Percentiles rank a stretch among this genome's conserved stretches.
These are phyloP conservation scores for Crithidia acanthocephali DNA, from an alignment of 208 protist genomes.

Conservation along the genomic window DNA sequence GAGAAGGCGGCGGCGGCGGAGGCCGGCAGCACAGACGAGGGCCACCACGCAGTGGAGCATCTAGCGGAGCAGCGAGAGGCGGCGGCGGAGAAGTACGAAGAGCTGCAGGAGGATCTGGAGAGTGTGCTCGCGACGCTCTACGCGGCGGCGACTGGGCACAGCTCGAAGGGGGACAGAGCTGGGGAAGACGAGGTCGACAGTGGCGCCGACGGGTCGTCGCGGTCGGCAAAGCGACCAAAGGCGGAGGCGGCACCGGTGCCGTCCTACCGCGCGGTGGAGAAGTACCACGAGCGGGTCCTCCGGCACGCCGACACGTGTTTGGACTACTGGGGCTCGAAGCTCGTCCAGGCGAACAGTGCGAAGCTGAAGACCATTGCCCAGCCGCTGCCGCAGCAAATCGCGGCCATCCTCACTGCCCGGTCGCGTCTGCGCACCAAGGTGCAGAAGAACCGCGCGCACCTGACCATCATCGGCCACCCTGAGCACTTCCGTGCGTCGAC, in stretches of 20 bases:
- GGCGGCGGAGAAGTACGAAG: conserved; percentile 31
- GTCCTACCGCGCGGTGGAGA: conserved; percentile 26
- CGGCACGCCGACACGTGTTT: conserved; percentile 53
- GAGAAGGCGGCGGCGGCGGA: conserved; percentile 17
- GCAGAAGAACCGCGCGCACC: conserved; percentile 77
- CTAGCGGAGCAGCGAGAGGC: conserved; percentile 28
- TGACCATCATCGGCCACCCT: conserved; percentile 72
- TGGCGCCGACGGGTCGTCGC: not conserved
- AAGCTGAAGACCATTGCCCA: conserved; percentile 76
- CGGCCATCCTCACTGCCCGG: conserved; percentile 63
- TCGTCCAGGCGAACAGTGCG: conserved; percentile 60
- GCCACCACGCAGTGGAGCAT: conserved; percentile 22
- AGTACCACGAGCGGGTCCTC: conserved; percentile 54
- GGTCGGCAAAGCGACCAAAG: conserved; percentile 2
- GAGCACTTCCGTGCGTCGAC: conserved; percentile 50
- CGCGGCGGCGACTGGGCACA: conserved; percentile 15
- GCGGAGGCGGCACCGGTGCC: conserved; percentile 3
- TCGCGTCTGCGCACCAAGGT: conserved; percentile 65
- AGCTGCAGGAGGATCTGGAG: conserved; percentile 39
- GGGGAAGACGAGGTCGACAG: not conserved
- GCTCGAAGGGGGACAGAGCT: not conserved
- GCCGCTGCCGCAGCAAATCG: conserved; percentile 79
- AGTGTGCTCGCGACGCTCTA: conserved; percentile 32
- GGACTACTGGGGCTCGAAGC: conserved; percentile 77
- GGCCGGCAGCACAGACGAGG: conserved; percentile 9